Evolutionary conservation across 2,329 filamentous ascomycete species (phyloP), one percentile per base, ranked within the genome.

Genomic region (Claviceps fusiformis): DNA sequence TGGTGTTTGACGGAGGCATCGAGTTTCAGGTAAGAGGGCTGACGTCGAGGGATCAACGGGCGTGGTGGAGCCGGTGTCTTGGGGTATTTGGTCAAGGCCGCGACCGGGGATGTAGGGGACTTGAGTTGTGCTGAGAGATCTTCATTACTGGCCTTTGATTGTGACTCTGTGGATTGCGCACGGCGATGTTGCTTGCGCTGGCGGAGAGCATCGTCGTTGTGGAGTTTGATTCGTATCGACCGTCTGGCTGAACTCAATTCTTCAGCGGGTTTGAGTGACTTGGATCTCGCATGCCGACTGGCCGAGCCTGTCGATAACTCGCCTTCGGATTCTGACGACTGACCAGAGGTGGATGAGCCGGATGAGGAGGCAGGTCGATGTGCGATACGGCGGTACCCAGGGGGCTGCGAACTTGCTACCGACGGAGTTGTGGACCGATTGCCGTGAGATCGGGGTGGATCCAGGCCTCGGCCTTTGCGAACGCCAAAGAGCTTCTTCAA

Each of bases 201-300:
- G 59, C 84, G 78, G 55, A 86, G 72, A 45, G 81, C 79, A 56
- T 90, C 88, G 62, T 95, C 88, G 59, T 85, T 88, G 68, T 92
- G 84, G 15, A 95, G 76, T 70, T 93, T 95, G 64, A 97, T 95
- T 44, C 90, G 82, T 60, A 95, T 95, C 2, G 90, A 95, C 55
- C 89, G 80, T 63, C 87, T 81, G 7, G 81, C 74, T 4, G 86
- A 84, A 17, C 63, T 63, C 58, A 79, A 79, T 60, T 90, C 86
- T 59, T 89, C 85, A 35, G 74, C 66, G 31, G 75, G 72, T 50
- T 75, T 74, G 27, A 76, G 63, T 2, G 84, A 84, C 65, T 82
- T 85, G 29, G 86, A 85, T 54, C 85, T 79, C 49, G 76, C 75
- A 64, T 87, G 80, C 49, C 79, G 74, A 55, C 63, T 61, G 58